Conservation (phyloP, 352 stramenopile species). For the Phytophthora brassicae region DNA sequence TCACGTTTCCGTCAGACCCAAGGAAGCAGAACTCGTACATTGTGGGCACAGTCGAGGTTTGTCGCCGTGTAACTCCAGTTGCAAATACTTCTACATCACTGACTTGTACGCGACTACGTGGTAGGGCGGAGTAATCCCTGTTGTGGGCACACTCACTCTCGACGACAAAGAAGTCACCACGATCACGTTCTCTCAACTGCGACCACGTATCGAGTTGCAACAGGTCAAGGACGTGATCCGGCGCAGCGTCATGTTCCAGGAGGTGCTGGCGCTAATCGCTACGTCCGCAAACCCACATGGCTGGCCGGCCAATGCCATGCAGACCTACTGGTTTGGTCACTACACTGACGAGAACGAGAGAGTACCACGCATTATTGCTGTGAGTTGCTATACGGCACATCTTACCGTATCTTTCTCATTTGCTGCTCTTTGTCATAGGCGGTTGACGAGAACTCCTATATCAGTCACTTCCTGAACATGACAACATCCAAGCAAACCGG, state of each 20-base stretch:
- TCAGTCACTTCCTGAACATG: slow-evolving; percentile 70
- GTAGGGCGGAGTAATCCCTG: slow-evolving; percentile 58
- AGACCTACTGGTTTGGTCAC: slow-evolving; percentile 81
- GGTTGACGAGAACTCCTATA: slow-evolving; percentile 42
- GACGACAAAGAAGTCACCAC: slow-evolving; percentile 55
- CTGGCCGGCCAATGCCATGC: slow-evolving; percentile 61
- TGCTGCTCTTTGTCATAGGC: slow-evolving; percentile 21
- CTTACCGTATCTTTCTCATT: background rate
- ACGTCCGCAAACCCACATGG: slow-evolving; percentile 60
- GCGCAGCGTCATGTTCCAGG: slow-evolving; percentile 74
- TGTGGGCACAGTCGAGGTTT: slow-evolving; percentile 66
- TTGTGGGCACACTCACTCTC: slow-evolving; percentile 65
- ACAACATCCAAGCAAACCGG: slow-evolving; percentile 65
- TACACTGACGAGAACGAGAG: slow-evolving; percentile 46
- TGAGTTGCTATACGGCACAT: slow-evolving; percentile 21
- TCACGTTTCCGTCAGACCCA: slow-evolving; percentile 72
- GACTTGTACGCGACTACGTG: background rate
- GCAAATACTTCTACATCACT: background rate
- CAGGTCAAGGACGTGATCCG: slow-evolving; percentile 65
- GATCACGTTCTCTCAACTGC: slow-evolving; percentile 66
- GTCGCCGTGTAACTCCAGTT: background rate
- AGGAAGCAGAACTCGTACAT: slow-evolving; percentile 77
- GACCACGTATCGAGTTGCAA: slow-evolving; percentile 67
- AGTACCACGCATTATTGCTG: slow-evolving; percentile 46
- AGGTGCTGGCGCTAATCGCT: slow-evolving; percentile 66